phyloP scores from a whole-genome alignment of 768 basidiomycete species.

The Trametes cubensis region DNA sequence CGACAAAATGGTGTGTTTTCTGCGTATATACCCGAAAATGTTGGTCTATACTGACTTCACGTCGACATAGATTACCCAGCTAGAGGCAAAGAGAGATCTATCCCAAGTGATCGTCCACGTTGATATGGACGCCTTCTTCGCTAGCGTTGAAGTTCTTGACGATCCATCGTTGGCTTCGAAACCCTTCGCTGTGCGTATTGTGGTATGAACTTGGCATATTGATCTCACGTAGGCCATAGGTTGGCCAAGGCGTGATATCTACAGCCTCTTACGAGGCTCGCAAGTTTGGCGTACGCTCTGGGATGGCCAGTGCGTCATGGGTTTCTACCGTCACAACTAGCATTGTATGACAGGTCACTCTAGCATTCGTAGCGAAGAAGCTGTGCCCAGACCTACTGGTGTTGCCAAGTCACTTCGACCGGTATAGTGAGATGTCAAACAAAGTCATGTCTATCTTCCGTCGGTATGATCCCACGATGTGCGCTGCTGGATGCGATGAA shows the following conservation, averaged over 20 bases:
- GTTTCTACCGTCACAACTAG: not conserved
- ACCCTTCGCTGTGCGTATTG: conserved; percentile 63
- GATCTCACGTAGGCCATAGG: conserved; percentile 39
- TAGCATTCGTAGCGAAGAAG: conserved; percentile 88
- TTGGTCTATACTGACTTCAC: not conserved
- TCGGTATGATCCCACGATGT: conserved; percentile 78
- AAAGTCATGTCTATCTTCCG: conserved; percentile 69
- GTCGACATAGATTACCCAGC: conserved; percentile 55
- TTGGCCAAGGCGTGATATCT: conserved; percentile 80
- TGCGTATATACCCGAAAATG: not conserved
- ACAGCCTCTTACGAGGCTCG: conserved; percentile 94
- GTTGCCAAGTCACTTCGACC: conserved; percentile 55
- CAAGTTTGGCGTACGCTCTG: conserved; percentile 88
- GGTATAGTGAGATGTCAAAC: conserved; percentile 71
- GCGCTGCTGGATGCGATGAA: conserved; percentile 81
- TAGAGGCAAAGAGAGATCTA: conserved; percentile 79
- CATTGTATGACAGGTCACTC: not conserved
- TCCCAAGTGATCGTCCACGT: conserved; percentile 88
- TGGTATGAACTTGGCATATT: not conserved
- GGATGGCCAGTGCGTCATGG: conserved; percentile 77
- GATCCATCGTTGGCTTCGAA: conserved; percentile 67
- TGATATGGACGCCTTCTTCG: conserved; percentile 95
- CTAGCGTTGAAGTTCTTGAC: conserved; percentile 74
- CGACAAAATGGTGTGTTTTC: conserved; percentile 65
- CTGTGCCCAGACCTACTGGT: conserved; percentile 88